phyloP scores from a whole-genome alignment of 306 rosid genomes.

The Myrica gale region DNA sequence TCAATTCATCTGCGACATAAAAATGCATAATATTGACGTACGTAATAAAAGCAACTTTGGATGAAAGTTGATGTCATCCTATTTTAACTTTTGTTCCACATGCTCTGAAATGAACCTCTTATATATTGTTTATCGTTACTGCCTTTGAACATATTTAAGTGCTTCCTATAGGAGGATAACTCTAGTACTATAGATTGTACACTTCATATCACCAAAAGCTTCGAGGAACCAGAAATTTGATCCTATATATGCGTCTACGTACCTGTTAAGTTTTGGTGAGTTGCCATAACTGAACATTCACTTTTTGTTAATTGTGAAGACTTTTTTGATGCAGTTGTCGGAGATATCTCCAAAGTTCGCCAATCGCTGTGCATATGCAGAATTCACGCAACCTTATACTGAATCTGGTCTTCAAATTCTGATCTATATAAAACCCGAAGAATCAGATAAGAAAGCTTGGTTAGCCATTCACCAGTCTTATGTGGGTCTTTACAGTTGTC shows the following conservation, averaged over 20 bases:
- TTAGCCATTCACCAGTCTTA: background rate
- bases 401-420: background rate
- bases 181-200: no score
- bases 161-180: no score
- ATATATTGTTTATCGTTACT: no score
- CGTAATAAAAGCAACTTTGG: no score
- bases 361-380: background rate
- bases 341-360: background rate
- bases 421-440: background rate
- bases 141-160: no score
- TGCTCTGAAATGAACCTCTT: no score
- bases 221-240: no score
- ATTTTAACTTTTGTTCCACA: no score
- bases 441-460: slow-evolving; percentile 1
- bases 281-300: background rate
- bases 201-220: no score
- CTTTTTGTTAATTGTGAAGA: background rate
- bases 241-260: no score
- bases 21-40: background rate
- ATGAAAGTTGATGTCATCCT: no score
- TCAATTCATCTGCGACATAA: background rate
- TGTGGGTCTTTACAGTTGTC: background rate
- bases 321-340: slow-evolving; percentile 13
- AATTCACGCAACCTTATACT: slow-evolving; percentile 2
- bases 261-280: background rate